Base-by-base conservation (phyloP, 176 grass and related monocot species). In the Puya raimondii region DNA sequence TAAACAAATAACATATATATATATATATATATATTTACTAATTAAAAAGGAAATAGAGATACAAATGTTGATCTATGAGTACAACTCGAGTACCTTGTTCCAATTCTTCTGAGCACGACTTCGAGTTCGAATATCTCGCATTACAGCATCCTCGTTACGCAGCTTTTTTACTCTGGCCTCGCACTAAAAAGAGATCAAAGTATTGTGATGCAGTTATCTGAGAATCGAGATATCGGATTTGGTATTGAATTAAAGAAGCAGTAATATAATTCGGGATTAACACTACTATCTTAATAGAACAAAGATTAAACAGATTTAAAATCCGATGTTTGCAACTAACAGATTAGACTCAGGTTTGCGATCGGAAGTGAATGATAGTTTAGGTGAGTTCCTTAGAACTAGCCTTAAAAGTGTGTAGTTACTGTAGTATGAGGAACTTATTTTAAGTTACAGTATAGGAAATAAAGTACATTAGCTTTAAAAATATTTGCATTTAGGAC, bases 101-200 rank as follows among this genome's bases (percentile, higher is more conserved):
- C 93, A 97, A 54, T 97, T 97, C 58, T 63, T 72, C 11, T 87
- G 73, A 77, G 93, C 86, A 58, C 84, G 89, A 20, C 67, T 84
- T 74, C 71, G 73, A 50, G 74, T 89, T 76, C 85, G 20, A 72
- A 85, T 89, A 77, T 70, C 83, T 59, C 81, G 74, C 88, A 97
- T 97, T 73, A 80, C 77, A 64, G 54, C 79, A 79, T 97, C 88
- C 72, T 97, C 89, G 9, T 80, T 13, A 15, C 74, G 86, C 47
- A 97, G 54, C 67, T 81, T 97, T 66, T 76, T 84, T 83, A 97
- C 82, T 80, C 74, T 87, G 64, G 76, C 80, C 81, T 97, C 93
- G 14, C 84, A 97, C 93, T 92, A 74, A 83, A 76, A 18, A 27
- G 48, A 10, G 2, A n/a, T 15, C 12, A 13, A 20, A 61, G 56